Percentiles rank a stretch among this genome's conserved stretches.
Conservation (phyloP, 805 yeast genomes). For the Candida maris region DNA sequence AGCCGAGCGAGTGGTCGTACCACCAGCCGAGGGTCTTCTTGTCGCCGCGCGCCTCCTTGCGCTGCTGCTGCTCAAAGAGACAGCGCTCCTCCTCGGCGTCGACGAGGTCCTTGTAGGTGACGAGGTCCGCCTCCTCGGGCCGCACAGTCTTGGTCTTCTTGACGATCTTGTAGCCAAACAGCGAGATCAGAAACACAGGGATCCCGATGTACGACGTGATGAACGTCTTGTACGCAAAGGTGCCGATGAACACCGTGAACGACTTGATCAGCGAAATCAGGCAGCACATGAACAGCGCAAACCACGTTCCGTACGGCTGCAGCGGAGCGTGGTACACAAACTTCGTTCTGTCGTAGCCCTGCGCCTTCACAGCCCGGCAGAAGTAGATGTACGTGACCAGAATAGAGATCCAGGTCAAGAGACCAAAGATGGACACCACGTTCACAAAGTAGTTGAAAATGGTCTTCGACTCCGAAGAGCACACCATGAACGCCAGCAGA, state of each 20-base stretch:
- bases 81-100: conserved; percentile 49
- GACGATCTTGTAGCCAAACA: conserved; percentile 56
- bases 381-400: conserved; percentile 65
- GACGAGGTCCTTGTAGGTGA: conserved; percentile 51
- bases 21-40: conserved; percentile 23
- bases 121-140: conserved; percentile 59
- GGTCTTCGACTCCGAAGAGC: conserved; percentile 50
- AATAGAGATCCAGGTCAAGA: conserved; percentile 72
- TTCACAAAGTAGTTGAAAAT: conserved; percentile 70
- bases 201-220: conserved; percentile 78
- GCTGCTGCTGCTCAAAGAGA: conserved; percentile 16
- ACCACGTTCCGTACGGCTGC: conserved; percentile 64
- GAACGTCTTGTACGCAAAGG: conserved; percentile 59
- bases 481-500: conserved; percentile 67
- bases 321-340: conserved; percentile 63
- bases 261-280: conserved; percentile 62
- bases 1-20: conserved; percentile 30
- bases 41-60: conserved; percentile 15
- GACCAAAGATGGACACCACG: conserved; percentile 71
- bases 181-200: conserved; percentile 56
- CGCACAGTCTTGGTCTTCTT: conserved; percentile 45
- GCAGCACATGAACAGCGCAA: conserved; percentile 52
- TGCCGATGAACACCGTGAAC: conserved; percentile 62
- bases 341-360: conserved; percentile 54
- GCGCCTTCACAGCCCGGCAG: conserved; percentile 61